Evolutionary conservation across 495 filamentous ascomycete species (phyloP).

Genomic region (Glonium stellatum): DNA sequence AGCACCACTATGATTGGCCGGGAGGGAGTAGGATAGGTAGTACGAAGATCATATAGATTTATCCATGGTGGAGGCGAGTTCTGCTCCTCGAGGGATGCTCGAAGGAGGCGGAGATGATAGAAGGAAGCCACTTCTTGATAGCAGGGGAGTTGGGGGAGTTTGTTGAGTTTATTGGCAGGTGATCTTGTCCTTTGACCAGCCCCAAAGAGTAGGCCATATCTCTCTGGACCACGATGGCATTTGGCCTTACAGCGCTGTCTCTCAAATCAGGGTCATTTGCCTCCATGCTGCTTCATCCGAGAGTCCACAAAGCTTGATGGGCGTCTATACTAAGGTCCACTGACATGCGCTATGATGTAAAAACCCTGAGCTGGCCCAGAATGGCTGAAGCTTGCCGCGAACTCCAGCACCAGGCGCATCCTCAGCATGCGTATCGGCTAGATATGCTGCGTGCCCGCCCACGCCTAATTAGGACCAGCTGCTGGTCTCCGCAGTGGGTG

Average conservation of each 20-base stretch:
- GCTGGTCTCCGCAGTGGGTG: too few relatives aligned
- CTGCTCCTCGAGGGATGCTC: not conserved
- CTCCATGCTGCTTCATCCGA: too few relatives aligned
- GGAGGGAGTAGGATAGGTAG: not conserved
- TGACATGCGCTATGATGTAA: not conserved
- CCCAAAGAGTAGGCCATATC: too few relatives aligned
- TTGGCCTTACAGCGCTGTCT: too few relatives aligned
- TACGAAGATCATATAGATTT: not conserved
- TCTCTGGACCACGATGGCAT: too few relatives aligned
- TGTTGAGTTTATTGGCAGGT: conserved; percentile 3
- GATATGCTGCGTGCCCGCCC: too few relatives aligned
- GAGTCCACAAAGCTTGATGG: too few relatives aligned
- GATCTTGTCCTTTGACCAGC: not conserved
- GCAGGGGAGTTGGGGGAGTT: conserved; percentile 4
- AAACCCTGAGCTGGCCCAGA: not conserved
- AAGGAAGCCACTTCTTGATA: not conserved
- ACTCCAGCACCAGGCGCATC: not conserved
- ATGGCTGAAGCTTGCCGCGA: not conserved
- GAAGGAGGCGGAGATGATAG: conserved; percentile 1
- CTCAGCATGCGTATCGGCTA: too few relatives aligned
- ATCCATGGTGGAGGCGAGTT: not conserved
- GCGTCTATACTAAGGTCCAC: too few relatives aligned
- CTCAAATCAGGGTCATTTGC: too few relatives aligned
- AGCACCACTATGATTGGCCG: not conserved
- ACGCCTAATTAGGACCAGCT: too few relatives aligned